Conservation (phyloP, 345 rosid genomes). For the Eucalyptus marginata region DNA sequence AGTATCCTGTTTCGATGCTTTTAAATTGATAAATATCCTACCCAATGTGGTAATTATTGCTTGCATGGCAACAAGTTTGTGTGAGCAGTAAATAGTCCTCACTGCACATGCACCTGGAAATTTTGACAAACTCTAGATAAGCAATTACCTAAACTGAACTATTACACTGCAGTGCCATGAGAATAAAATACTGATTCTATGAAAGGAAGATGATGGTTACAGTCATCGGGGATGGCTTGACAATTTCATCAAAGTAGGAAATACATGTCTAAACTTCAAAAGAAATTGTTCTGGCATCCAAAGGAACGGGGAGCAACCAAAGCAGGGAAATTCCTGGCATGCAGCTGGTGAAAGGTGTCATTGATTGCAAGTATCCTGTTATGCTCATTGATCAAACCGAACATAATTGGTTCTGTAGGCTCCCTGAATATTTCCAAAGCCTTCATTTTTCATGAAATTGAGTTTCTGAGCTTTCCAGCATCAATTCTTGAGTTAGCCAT, state of each 20-base stretch:
- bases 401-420: background rate
- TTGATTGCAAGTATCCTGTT: background rate
- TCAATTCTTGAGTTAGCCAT: background rate
- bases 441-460: background rate
- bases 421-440: background rate
- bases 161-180: background rate
- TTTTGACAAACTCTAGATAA: background rate
- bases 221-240: background rate
- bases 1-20: background rate
- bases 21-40: background rate
- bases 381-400: background rate
- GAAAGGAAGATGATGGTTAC: background rate
- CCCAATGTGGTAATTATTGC: background rate
- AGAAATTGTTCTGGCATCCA: background rate
- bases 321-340: background rate
- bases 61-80: background rate
- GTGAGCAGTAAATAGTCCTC: background rate
- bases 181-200: background rate
- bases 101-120: background rate
- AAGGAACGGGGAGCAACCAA: background rate
- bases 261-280: background rate
- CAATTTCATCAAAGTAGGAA: background rate
- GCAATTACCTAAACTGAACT: background rate
- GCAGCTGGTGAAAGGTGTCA: background rate
- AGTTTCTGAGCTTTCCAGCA: background rate